phyloP scores from a whole-genome alignment of 2,329 filamentous ascomycete genomes.

The Periconia macrospinosa region DNA sequence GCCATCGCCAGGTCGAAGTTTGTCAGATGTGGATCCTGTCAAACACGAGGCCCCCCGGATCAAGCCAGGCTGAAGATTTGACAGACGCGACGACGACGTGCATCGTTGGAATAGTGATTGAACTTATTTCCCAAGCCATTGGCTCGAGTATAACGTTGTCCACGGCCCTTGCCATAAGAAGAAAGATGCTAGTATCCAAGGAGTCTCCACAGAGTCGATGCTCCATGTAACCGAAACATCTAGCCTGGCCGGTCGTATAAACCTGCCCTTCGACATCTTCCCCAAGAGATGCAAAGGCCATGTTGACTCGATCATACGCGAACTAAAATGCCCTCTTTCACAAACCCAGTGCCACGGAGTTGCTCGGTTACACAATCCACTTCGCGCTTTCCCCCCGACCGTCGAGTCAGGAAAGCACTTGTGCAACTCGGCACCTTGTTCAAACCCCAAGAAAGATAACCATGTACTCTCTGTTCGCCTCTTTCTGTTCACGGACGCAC shows the following conservation, averaged over 20 bases:
- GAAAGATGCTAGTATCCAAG: not conserved
- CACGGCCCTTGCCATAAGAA: not conserved
- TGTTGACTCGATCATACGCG: not conserved
- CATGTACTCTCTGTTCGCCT: too few relatives aligned
- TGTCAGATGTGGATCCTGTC: too few relatives aligned
- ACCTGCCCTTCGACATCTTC: not conserved
- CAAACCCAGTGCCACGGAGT: not conserved
- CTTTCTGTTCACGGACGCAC: not conserved
- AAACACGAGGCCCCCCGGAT: too few relatives aligned
- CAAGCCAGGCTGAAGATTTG: too few relatives aligned
- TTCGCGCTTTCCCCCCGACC: not conserved
- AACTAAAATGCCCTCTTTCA: not conserved
- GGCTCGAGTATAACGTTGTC: not conserved
- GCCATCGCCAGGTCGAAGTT: too few relatives aligned
- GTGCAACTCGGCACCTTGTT: not conserved
- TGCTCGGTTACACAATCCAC: not conserved
- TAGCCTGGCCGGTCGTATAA: not conserved
- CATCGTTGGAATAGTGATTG: too few relatives aligned
- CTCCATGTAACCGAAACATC: not conserved
- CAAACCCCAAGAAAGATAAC: too few relatives aligned
- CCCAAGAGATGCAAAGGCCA: not conserved
- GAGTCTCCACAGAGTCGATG: not conserved
- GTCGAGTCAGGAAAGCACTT: not conserved
- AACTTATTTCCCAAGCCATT: too few relatives aligned
- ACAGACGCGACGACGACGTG: too few relatives aligned